phyloP scores from a whole-genome alignment of 306 rosid species.

The Castanea mollissima region DNA sequence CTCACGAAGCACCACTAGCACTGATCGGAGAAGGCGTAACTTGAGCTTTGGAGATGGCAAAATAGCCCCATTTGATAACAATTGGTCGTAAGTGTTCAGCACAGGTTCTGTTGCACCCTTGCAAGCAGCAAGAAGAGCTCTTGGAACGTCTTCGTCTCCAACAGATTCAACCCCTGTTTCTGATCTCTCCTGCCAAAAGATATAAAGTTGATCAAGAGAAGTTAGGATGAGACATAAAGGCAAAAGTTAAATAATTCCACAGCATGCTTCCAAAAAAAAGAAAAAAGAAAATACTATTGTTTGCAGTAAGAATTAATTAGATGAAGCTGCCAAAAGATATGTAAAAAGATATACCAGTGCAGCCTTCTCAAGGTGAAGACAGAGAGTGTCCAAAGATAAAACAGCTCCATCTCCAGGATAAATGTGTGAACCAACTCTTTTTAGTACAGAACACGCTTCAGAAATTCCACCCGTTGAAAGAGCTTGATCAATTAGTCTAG shows the following conservation, averaged over 20 bases:
- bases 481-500: conserved; percentile 89
- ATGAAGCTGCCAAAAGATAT: not conserved
- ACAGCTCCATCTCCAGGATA: conserved; percentile 92
- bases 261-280: not conserved
- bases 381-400: conserved; percentile 73
- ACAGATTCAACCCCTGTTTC: conserved; percentile 71
- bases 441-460: conserved; percentile 88
- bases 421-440: conserved; percentile 92
- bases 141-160: conserved; percentile 93
- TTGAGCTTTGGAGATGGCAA: conserved; percentile 85
- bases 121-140: conserved; percentile 90
- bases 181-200: conserved; percentile 70
- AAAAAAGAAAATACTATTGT: not conserved
- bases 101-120: conserved; percentile 96
- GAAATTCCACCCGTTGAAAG: conserved; percentile 89
- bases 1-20: conserved; percentile 82
- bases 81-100: conserved; percentile 79
- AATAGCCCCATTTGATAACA: conserved; percentile 80
- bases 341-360: conserved; percentile 60
- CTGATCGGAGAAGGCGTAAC: conserved; percentile 87
- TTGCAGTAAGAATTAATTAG: conserved; percentile 7
- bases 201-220: conserved; percentile 1
- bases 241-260: not conserved
- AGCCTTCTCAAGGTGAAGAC: conserved; percentile 97
- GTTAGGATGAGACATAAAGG: not conserved